These are phyloP conservation scores for Sugiyamaella paludigena DNA, from an alignment of 1,139 yeast species.

Conservation along the genomic window DNA sequence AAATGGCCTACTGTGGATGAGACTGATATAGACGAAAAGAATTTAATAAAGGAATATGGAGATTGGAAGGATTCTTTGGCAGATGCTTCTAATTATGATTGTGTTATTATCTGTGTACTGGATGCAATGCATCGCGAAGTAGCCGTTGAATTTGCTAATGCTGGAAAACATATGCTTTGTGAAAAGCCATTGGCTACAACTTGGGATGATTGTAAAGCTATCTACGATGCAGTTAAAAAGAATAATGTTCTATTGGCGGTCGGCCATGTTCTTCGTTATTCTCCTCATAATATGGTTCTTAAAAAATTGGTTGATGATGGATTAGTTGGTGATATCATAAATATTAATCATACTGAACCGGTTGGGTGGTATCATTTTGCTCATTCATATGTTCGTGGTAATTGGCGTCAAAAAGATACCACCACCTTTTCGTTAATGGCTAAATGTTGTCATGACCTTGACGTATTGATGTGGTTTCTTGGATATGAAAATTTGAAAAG, in stretches of 20 bases:
- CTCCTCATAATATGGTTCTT: constrained; percentile 31
- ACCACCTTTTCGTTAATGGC: constrained; percentile 33
- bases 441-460: constrained; percentile 34
- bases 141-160: constrained; percentile 30
- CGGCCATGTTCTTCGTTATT: constrained; percentile 34
- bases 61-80: constrained; percentile 24
- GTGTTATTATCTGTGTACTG: constrained; percentile 27
- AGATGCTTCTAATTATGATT: constrained; percentile 26
- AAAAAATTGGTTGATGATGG: constrained; percentile 28
- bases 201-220: constrained; percentile 28
- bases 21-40: too few relatives aligned
- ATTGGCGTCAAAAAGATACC: constrained; percentile 28
- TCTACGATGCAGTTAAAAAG: constrained; percentile 26
- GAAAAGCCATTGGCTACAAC: constrained; percentile 33
- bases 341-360: constrained; percentile 34
- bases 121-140: constrained; percentile 31
- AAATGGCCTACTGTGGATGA: too few relatives aligned
- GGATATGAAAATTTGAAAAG: constrained; percentile 26
- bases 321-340: constrained; percentile 29
- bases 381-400: constrained; percentile 35
- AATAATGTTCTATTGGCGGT: constrained; percentile 30
- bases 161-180: constrained; percentile 30
- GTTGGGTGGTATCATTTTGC: constrained; percentile 35
- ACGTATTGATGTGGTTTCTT: constrained; percentile 30
- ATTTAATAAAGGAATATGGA: constrained; percentile 20